Percentiles rank a stretch among this genome's conserved stretches.
These are phyloP conservation scores for Penicillium canescens DNA, from an alignment of 495 filamentous ascomycete species.

Conservation along the genomic window DNA sequence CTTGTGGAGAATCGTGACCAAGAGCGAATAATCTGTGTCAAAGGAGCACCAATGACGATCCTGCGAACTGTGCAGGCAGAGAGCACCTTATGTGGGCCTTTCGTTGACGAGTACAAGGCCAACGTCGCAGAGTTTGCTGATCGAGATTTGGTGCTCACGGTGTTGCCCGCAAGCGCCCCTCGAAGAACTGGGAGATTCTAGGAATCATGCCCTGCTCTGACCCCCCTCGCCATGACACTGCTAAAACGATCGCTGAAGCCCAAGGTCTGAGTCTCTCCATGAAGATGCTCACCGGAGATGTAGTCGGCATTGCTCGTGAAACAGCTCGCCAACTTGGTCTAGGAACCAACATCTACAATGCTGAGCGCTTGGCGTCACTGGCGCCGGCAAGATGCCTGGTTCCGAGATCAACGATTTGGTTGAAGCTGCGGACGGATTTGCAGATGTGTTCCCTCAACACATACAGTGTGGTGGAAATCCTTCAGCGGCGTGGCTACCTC, in stretches of 20 bases:
- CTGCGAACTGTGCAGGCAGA: conserved; percentile 78
- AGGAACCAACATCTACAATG: conserved; percentile 92
- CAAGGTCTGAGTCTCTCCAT: conserved; percentile 83
- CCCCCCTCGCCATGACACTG: conserved; percentile 88
- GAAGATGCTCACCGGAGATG: conserved; percentile 97
- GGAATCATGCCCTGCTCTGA: conserved; percentile 94
- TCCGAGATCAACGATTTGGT: conserved; percentile 94
- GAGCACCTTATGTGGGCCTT: conserved; percentile 66
- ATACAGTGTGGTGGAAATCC: conserved; percentile 93
- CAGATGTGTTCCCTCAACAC: conserved; percentile 93
- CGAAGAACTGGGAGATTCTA: conserved; percentile 81
- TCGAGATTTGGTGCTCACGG: conserved; percentile 89
- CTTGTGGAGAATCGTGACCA: conserved; percentile 79
- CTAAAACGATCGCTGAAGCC: conserved; percentile 86
- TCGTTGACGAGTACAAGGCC: conserved; percentile 80
- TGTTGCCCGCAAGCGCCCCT: conserved; percentile 81
- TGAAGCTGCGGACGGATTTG: conserved; percentile 92
- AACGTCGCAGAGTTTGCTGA: conserved; percentile 88
- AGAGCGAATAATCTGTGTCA: conserved; percentile 81
- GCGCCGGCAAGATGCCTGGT: conserved; percentile 86
- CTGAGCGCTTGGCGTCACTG: conserved; percentile 80
- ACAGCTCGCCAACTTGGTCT: conserved; percentile 88
- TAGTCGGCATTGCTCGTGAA: conserved; percentile 88
- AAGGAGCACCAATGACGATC: conserved; percentile 86
- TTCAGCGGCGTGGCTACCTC: conserved; percentile 91